phyloP scores from a whole-genome alignment of 2,329 filamentous ascomycete species.

The Dactylellina parvicollis region DNA sequence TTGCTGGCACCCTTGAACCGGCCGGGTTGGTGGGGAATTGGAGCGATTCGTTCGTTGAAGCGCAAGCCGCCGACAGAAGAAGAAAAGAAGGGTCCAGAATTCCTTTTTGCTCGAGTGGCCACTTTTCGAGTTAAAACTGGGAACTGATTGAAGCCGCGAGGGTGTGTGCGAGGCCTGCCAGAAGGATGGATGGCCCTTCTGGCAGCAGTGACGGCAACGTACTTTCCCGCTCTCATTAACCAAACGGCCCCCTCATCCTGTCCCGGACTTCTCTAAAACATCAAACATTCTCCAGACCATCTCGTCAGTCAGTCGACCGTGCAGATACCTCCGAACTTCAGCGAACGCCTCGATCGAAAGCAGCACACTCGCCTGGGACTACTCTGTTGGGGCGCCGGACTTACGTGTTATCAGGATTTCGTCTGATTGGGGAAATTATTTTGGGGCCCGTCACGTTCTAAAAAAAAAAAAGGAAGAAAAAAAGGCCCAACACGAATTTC shows the following conservation, averaged over 20 bases:
- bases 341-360: constrained; percentile 15
- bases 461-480: background rate
- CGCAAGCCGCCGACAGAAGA: constrained; percentile 53
- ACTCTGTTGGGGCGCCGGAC: constrained; percentile 26
- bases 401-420: constrained; percentile 41
- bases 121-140: too few species aligned
- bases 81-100: constrained; percentile 38
- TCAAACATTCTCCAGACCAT: constrained; percentile 11
- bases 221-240: constrained; percentile 53
- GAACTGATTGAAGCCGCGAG: background rate
- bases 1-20: constrained; percentile 42
- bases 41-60: constrained; percentile 53
- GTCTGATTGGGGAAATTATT: too few species aligned
- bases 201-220: constrained; percentile 19
- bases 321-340: constrained; percentile 39
- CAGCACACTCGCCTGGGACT: constrained; percentile 40
- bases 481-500: constrained; percentile 3
- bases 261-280: constrained; percentile 17
- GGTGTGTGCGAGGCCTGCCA: background rate
- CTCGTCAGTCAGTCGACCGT: background rate
- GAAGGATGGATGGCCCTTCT: constrained; percentile 27
- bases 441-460: too few species aligned
- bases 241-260: constrained; percentile 35
- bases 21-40: constrained; percentile 50
- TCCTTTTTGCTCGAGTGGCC: too few species aligned